phyloP scores from a whole-genome alignment of 2,329 filamentous ascomycete genomes.

The Aspergillus unguis region DNA sequence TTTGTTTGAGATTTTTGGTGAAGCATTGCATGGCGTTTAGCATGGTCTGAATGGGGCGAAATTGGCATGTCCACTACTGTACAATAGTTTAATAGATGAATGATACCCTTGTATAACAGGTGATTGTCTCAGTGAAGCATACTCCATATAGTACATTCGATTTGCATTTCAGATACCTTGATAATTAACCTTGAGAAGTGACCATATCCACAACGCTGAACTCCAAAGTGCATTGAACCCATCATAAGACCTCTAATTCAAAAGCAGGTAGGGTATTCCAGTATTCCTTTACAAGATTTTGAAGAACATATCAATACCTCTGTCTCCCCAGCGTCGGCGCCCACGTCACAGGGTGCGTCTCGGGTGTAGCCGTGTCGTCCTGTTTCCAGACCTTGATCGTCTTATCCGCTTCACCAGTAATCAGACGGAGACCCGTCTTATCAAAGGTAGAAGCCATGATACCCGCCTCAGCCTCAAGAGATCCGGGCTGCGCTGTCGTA shows the following conservation, averaged over 20 bases:
- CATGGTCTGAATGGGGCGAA: not conserved
- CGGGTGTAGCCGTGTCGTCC: conserved; percentile 84
- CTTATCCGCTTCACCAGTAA: conserved; percentile 95
- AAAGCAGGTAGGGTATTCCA: conserved; percentile 5
- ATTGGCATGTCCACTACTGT: not conserved
- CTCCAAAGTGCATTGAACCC: conserved; percentile 28
- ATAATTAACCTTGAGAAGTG: not conserved
- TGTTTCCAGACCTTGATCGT: conserved; percentile 98
- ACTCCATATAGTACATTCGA: conserved; percentile 1
- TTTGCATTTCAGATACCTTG: not conserved
- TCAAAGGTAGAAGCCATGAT: conserved; percentile 95
- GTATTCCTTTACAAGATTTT: not conserved
- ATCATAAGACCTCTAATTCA: not conserved
- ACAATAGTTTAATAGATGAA: conserved; percentile 5
- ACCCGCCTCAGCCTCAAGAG: conserved; percentile 87
- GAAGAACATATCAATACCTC: conserved; percentile 58
- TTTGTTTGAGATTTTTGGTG: too few relatives aligned
- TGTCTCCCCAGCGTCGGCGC: conserved; percentile 73
- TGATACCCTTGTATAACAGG: conserved; percentile 10
- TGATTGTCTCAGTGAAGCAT: not conserved
- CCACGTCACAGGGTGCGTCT: conserved; percentile 91
- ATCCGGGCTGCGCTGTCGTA: conserved; percentile 89
- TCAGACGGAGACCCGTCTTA: conserved; percentile 78
- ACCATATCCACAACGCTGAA: conserved; percentile 25
- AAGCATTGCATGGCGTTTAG: conserved; percentile 8